phyloP scores from a whole-genome alignment of 441 rosid species.

The Caryocar brasiliense region DNA sequence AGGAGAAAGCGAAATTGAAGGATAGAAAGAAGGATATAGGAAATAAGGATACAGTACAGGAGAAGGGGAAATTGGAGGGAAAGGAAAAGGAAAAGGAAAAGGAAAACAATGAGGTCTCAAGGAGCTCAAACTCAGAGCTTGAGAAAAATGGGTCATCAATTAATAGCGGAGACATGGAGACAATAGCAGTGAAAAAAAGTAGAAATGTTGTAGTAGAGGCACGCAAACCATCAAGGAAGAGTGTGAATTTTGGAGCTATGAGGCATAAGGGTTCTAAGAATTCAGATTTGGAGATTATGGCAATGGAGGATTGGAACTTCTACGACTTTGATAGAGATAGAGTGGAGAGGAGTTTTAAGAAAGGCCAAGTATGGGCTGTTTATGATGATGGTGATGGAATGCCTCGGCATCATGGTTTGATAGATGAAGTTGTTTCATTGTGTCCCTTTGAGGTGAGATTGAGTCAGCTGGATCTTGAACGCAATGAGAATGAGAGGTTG shows the following conservation, averaged over 20 bases:
- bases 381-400: conserved; percentile 49
- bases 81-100: conserved; percentile 10
- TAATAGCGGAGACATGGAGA: conserved; percentile 24
- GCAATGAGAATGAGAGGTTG: conserved; percentile 34
- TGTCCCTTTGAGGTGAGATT: conserved; percentile 65
- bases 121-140: conserved; percentile 2
- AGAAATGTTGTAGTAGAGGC: conserved; percentile 14
- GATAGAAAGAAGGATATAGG: conserved; percentile 9
- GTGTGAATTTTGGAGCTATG: conserved; percentile 9
- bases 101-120: conserved; percentile 10
- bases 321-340: conserved; percentile 59
- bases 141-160: conserved; percentile 12
- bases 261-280: conserved; percentile 13
- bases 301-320: conserved; percentile 39
- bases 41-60: conserved; percentile 4
- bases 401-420: conserved; percentile 74
- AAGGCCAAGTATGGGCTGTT: conserved; percentile 82
- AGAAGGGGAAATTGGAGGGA: background rate
- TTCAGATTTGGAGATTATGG: conserved; percentile 21
- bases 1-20: conserved; percentile 26
- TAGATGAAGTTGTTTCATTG: conserved; percentile 59
- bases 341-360: conserved; percentile 55
- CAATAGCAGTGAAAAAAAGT: conserved; percentile 20
- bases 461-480: conserved; percentile 53
- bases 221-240: conserved; percentile 15